Base-by-base conservation (phyloP, 2,329 filamentous ascomycete species). In the Hypoxylon rubiginosum region DNA sequence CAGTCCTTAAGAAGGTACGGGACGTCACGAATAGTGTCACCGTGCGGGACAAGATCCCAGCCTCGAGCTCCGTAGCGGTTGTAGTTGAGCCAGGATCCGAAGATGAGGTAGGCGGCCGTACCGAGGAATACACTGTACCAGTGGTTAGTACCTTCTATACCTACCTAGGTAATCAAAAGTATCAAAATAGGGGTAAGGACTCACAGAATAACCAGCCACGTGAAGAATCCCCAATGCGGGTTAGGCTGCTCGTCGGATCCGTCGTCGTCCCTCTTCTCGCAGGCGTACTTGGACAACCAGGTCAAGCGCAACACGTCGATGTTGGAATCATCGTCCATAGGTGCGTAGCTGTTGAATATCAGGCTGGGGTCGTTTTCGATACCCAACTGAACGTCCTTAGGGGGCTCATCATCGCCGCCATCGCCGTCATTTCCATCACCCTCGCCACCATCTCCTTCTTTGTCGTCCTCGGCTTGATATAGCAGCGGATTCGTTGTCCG, bases 51-150 rank as follows among this genome's bases (percentile, higher is more conserved):
- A 17, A 97, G 86, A 75, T 98, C 96, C 94, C 94, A 98, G 62
- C 96, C 96, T 48, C 95, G 88, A 56, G 95, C 94, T 51, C 95
- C 95, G 80, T 97, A 97, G 67, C 94, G 92, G 83, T 94, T 97
- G 86, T 98, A 98, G 84, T 98, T 98, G 78, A 98, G 90, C 96
- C 96, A 99, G 19, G 94, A 97, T 70, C 95, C 94, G 76, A 98
- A 98, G 78, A 98, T 97, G 71, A 99, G 90, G 82, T 98, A 99
- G 24, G 94, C 83, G 1, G 96, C 93, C 43, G 90, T 91, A 49
- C 88, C 88, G 68, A 98, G 86, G 86, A 99, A 99, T 64, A 91
- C 82, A 72, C 94, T 97, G 71, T 19, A 58, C n/a, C 21, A 10
- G 32, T 11, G n/a, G 51, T 75, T 69, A 71, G 77, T 73, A 67